Evolutionary conservation across 345 rosid genomes (phyloP).

Genomic region (Rhodamnia argentea): DNA sequence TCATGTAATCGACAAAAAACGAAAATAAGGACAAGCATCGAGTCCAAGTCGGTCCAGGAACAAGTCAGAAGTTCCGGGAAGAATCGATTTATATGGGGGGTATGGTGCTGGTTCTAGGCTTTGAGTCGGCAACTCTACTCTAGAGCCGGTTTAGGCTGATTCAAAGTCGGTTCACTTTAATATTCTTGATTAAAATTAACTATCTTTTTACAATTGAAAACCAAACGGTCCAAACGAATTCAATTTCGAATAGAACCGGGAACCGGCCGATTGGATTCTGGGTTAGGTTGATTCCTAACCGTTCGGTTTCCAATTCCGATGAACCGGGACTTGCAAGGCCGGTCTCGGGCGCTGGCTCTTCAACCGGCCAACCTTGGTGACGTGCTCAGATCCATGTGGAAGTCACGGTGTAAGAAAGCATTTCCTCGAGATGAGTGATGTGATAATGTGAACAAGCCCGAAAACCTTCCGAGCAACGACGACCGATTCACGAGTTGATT

Average conservation of each 20-base stretch:
- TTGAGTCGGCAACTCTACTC: not conserved
- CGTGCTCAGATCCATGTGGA: not conserved
- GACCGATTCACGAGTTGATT: not conserved
- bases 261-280: not conserved
- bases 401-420: not conserved
- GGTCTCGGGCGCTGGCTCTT: not conserved
- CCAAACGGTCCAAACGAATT: not conserved
- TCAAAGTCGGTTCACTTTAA: not conserved
- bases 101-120: not conserved
- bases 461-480: not conserved
- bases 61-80: not conserved
- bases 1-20: not conserved
- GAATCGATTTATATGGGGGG: not conserved
- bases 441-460: not conserved
- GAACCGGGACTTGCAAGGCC: not conserved
- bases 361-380: not conserved
- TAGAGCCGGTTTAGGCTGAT: rapidly evolving
- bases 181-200: rapidly evolving
- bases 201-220: not conserved
- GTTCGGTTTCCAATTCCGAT: not conserved
- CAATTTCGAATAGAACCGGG: not conserved
- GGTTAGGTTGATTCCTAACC: not conserved
- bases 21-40: not conserved
- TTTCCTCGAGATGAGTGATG: not conserved
- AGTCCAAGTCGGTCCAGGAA: not conserved